A percentile compares a stretch with the other conserved stretches of the same genome.
These are phyloP conservation scores for Cucurbita ficifolia DNA, from an alignment of 306 rosid species.

Conservation along the genomic window DNA sequence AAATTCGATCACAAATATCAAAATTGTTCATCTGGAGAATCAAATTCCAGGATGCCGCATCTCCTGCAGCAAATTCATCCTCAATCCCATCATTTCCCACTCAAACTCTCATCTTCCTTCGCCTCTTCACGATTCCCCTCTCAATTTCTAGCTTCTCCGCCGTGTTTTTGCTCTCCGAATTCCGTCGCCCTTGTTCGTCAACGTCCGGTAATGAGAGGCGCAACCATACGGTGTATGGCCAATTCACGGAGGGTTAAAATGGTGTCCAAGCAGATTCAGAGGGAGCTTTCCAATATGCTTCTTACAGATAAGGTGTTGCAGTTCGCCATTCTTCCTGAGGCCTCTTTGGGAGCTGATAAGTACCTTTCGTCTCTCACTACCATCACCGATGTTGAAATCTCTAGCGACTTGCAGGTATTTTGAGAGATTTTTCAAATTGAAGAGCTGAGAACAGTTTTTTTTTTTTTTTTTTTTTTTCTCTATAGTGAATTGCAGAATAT, in stretches of 20 bases:
- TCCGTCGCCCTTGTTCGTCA: conserved; percentile 2
- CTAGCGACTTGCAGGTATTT: conserved; percentile 72
- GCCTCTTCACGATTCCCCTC: background rate
- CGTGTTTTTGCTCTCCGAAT: conserved; percentile 14
- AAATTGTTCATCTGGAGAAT: background rate
- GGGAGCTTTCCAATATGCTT: conserved; percentile 91
- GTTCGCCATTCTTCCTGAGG: conserved; percentile 70
- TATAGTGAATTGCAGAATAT: no score
- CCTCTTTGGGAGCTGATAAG: conserved; percentile 76
- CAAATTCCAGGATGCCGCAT: conserved; percentile 22
- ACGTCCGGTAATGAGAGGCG: conserved; percentile 8
- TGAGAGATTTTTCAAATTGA: background rate
- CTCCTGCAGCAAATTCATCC: conserved; percentile 17
- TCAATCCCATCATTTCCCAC: background rate
- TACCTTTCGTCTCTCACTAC: conserved; percentile 85
- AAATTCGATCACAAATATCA: background rate
- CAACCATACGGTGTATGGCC: conserved; percentile 58
- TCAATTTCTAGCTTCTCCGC: conserved; percentile 14
- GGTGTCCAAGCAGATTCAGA: conserved; percentile 82
- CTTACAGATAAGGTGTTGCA: conserved; percentile 64
- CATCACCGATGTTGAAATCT: conserved; percentile 73
- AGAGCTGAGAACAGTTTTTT: background rate
- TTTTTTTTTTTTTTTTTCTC: background rate
- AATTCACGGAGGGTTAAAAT: conserved; percentile 78
- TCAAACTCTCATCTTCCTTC: background rate